Evolutionary conservation across 768 basidiomycete species (phyloP).

Genomic region (Russula lepida): DNA sequence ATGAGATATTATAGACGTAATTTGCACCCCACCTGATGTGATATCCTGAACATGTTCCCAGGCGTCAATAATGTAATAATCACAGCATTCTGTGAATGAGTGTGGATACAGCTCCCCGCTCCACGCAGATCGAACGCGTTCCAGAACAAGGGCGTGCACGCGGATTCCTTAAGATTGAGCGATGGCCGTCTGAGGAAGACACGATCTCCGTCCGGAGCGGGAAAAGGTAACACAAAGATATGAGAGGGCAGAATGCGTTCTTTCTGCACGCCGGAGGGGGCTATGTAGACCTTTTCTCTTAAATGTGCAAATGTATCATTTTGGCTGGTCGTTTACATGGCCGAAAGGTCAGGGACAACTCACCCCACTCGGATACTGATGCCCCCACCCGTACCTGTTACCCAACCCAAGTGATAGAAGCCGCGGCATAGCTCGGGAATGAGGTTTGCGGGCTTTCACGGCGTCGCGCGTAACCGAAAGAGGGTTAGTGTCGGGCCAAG

Average conservation of each 20-base stretch:
- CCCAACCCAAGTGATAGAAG: conserved; percentile 87
- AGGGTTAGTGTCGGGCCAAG: not conserved
- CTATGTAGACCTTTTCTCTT: conserved; percentile 76
- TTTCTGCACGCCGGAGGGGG: conserved; percentile 87
- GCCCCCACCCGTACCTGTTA: conserved; percentile 82
- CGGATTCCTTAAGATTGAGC: conserved; percentile 69
- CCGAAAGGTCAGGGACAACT: conserved; percentile 21
- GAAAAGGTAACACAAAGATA: conserved; percentile 82
- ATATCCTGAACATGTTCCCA: conserved; percentile 64
- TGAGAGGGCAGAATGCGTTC: conserved; percentile 76
- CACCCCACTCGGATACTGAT: conserved; percentile 68
- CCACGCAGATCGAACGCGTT: conserved; percentile 75
- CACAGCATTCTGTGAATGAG: conserved; percentile 84
- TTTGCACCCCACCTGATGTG: conserved; percentile 55
- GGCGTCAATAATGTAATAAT: conserved; percentile 79
- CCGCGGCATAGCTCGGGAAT: conserved; percentile 78
- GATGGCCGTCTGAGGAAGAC: conserved; percentile 71
- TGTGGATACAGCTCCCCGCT: conserved; percentile 85
- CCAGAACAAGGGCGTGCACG: conserved; percentile 89
- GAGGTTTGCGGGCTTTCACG: conserved; percentile 81
- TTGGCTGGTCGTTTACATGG: not conserved
- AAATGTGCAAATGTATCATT: not conserved
- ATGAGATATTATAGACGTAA: not conserved
- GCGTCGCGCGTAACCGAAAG: conserved; percentile 3
- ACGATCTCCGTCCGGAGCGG: conserved; percentile 59